Evolutionary conservation across 1,284 basidiomycete species (phyloP).

Genomic region (Afroboletus lepidellus): DNA sequence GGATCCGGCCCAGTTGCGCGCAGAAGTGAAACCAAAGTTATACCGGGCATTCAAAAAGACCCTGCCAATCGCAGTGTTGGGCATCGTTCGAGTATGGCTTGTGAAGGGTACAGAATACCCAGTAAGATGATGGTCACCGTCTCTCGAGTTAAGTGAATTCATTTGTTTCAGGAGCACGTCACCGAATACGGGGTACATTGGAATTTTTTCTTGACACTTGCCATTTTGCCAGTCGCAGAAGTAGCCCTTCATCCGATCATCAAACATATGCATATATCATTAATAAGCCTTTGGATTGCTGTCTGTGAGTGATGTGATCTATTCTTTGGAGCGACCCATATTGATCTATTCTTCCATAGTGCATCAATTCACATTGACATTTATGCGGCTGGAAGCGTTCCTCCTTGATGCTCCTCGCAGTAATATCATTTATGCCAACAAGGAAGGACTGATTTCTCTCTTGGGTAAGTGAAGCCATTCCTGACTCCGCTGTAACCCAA

Average conservation of each 20-base stretch:
- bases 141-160: neutral
- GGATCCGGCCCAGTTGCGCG: conserved; percentile 51
- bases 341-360: conserved; percentile 39
- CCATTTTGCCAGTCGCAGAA: conserved; percentile 75
- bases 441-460: conserved; percentile 86
- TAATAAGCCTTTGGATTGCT: conserved; percentile 65
- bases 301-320: conserved; percentile 47
- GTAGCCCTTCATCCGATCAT: conserved; percentile 69
- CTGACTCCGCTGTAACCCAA: neutral
- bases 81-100: conserved; percentile 74
- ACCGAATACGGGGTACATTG: conserved; percentile 97
- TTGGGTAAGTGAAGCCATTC: conserved; percentile 47
- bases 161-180: conserved; percentile 78
- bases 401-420: conserved; percentile 63
- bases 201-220: conserved; percentile 98
- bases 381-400: conserved; percentile 57
- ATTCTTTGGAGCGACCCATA: neutral
- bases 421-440: conserved; percentile 78
- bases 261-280: conserved; percentile 53
- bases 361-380: conserved; percentile 68
- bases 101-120: conserved; percentile 96
- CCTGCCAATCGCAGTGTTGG: conserved; percentile 72
- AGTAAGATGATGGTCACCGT: conserved; percentile 45
- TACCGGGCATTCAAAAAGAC: conserved; percentile 52
- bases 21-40: conserved; percentile 53